phyloP scores from a whole-genome alignment of 2,329 filamentous ascomycete species.

The Pseudonectria foliicola region DNA sequence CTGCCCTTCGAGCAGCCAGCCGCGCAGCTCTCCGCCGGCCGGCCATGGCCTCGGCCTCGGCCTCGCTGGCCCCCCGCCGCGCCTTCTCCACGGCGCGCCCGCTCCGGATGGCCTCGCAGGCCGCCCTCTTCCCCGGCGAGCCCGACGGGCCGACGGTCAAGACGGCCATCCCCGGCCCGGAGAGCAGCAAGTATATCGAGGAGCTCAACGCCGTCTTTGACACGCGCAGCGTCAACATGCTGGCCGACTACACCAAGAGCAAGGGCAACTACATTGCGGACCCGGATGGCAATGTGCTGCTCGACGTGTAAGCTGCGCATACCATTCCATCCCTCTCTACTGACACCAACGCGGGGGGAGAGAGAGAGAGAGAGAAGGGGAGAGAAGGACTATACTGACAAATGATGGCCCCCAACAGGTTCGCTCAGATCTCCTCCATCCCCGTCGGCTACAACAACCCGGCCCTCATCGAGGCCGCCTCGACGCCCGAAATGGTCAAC shows the following conservation, averaged over 20 bases:
- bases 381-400: too few species aligned
- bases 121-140: slow-evolving; percentile 40
- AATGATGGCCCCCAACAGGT: slow-evolving; percentile 38
- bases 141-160: slow-evolving; percentile 46
- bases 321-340: too few species aligned
- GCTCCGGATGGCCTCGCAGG: slow-evolving; percentile 26
- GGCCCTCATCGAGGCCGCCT: slow-evolving; percentile 59
- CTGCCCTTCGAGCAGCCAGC: slow-evolving; percentile 23
- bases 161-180: slow-evolving; percentile 66
- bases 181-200: slow-evolving; percentile 60
- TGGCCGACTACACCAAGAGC: slow-evolving; percentile 67
- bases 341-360: too few species aligned
- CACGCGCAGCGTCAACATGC: slow-evolving; percentile 77
- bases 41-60: slow-evolving; percentile 9
- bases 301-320: slow-evolving; percentile 71
- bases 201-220: slow-evolving; percentile 77
- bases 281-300: slow-evolving; percentile 61
- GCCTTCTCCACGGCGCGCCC: slow-evolving; percentile 17
- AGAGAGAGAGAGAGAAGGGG: too few species aligned
- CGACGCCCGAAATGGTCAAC: slow-evolving; percentile 69
- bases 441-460: slow-evolving; percentile 92
- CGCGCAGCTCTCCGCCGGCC: slow-evolving; percentile 14
- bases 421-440: slow-evolving; percentile 89
- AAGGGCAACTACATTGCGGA: slow-evolving; percentile 76
- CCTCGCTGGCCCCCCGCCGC: slow-evolving; percentile 13